Percentiles rank a stretch among this genome's conserved stretches.
These are phyloP conservation scores for Prosopis cineraria DNA, from an alignment of 306 rosid genomes.

Conservation along the genomic window DNA sequence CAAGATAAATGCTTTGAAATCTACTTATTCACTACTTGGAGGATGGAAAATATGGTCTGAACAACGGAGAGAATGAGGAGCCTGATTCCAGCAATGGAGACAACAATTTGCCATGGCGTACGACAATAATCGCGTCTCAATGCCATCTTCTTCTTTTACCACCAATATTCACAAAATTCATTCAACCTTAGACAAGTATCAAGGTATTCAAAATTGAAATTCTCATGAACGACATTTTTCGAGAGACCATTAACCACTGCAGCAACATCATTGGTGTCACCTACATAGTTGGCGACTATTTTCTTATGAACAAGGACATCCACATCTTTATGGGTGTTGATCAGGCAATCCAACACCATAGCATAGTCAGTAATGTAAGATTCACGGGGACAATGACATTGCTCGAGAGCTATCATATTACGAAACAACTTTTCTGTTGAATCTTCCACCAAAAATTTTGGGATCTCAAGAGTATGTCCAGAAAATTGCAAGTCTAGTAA, in stretches of 20 bases:
- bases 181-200: too few relatives aligned
- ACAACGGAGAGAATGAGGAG: background rate
- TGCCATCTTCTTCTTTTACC: background rate
- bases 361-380: background rate
- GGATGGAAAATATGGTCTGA: too few relatives aligned
- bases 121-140: too few relatives aligned
- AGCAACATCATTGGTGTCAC: constrained; percentile 10
- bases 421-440: background rate
- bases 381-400: background rate
- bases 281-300: background rate
- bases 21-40: too few relatives aligned
- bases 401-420: constrained; percentile 23
- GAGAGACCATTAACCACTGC: background rate
- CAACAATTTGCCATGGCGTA: background rate
- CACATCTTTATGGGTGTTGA: background rate
- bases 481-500: background rate
- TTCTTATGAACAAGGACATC: background rate
- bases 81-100: background rate
- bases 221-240: background rate
- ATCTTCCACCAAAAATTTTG: fast-evolving
- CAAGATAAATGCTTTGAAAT: too few relatives aligned
- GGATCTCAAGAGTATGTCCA: background rate
- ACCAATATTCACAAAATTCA: too few relatives aligned
- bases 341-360: background rate
- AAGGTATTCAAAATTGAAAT: background rate